Conservation (phyloP, 768 basidiomycete species). For the Leccinellum rugosiceps region DNA sequence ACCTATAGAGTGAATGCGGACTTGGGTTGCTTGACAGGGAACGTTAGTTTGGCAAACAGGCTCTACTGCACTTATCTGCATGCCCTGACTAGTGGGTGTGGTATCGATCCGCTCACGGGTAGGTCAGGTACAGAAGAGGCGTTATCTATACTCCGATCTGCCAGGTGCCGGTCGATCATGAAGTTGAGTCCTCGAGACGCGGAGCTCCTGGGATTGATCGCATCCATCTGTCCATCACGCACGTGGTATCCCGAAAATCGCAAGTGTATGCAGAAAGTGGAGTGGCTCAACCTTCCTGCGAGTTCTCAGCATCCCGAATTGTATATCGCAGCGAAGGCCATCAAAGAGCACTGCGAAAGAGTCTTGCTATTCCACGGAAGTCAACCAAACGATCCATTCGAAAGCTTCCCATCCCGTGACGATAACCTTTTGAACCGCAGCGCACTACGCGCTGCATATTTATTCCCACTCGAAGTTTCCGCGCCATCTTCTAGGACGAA, state of each 20-base stretch:
- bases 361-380: conserved; percentile 12
- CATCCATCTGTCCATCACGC: conserved; percentile 33
- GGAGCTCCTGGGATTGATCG: conserved; percentile 33
- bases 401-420: conserved; percentile 3
- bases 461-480: conserved; percentile 14
- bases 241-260: conserved; percentile 38
- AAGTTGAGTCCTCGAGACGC: conserved; percentile 28
- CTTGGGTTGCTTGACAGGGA: conserved; percentile 29
- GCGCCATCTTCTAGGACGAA: neutral
- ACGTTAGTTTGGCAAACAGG: conserved; percentile 24
- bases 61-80: conserved; percentile 44
- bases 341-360: conserved; percentile 26
- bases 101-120: conserved; percentile 42
- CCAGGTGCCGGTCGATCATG: conserved; percentile 40
- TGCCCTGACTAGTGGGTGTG: conserved; percentile 40
- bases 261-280: conserved; percentile 38
- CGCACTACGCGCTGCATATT: conserved; percentile 10
- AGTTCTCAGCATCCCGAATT: conserved; percentile 34
- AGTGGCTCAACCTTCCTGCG: conserved; percentile 25
- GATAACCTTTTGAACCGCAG: conserved; percentile 17
- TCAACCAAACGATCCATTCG: neutral
- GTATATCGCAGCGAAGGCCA: conserved; percentile 20
- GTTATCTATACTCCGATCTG: conserved; percentile 36
- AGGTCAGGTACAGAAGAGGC: conserved; percentile 46
- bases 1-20: conserved; percentile 30